These are phyloP conservation scores for Rhodofomes roseus DNA, from an alignment of 1,284 basidiomycete species.

Conservation along the genomic window DNA sequence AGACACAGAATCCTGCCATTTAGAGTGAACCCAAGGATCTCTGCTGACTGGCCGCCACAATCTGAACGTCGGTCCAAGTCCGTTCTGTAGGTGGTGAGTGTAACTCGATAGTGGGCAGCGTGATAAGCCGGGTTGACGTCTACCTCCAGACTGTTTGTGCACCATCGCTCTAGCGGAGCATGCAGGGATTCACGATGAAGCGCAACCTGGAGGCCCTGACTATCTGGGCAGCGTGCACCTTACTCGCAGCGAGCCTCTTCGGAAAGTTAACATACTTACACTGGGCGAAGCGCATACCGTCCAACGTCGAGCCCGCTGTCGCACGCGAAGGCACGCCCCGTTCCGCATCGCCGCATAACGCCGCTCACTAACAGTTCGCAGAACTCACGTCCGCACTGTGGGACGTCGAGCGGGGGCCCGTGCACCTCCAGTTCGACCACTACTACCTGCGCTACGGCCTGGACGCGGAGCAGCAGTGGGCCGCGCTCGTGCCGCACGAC, in stretches of 20 bases:
- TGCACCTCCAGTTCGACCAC: slow-evolving; percentile 16
- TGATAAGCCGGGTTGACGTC: background rate
- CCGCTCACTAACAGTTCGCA: background rate
- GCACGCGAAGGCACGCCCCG: background rate
- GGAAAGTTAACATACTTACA: background rate
- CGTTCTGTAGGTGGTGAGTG: no score
- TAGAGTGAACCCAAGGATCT: no score
- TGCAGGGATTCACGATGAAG: background rate
- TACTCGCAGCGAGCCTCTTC: background rate
- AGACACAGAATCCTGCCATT: no score
- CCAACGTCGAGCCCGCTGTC: background rate
- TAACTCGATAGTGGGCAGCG: no score
- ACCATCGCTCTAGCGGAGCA: background rate
- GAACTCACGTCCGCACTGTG: background rate
- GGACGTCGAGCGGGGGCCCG: slow-evolving; percentile 12
- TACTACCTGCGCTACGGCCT: slow-evolving; percentile 14
- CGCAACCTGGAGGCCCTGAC: background rate
- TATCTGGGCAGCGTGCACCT: background rate
- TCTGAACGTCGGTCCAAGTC: no score
- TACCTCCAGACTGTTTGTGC: background rate
- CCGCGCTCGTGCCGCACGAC: slow-evolving; percentile 17
- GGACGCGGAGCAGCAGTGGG: slow-evolving; percentile 16
- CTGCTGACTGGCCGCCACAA: no score
- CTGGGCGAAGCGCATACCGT: background rate
- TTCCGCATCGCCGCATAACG: background rate